These are phyloP conservation scores for Magnolia officinalis DNA, from an alignment of 164 flowering plant species.

Conservation along the genomic window DNA sequence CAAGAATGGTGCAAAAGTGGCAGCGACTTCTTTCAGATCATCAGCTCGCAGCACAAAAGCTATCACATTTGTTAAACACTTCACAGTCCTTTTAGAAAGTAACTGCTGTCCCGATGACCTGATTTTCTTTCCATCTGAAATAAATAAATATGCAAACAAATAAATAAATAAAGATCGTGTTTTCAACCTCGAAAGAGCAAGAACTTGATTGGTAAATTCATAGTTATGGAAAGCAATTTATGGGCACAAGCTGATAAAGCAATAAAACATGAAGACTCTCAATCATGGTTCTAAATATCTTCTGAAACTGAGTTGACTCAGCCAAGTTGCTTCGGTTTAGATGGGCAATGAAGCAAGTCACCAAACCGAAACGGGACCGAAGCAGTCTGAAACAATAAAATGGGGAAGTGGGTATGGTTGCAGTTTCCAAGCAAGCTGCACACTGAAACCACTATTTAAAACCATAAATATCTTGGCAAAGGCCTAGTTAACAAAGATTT, in stretches of 20 bases:
- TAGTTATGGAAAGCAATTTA: no score
- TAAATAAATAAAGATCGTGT: background rate
- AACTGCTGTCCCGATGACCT: slow-evolving; percentile 40
- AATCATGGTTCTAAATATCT: no score
- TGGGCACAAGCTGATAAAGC: background rate
- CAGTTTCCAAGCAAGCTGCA: no score
- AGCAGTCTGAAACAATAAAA: background rate
- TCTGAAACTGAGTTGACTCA: background rate
- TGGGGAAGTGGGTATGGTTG: background rate
- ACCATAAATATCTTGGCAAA: background rate
- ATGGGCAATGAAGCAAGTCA: background rate
- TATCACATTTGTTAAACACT: slow-evolving; percentile 72
- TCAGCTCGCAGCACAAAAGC: slow-evolving; percentile 69
- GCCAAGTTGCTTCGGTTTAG: background rate
- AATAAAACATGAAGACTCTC: background rate
- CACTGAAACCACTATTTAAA: no score
- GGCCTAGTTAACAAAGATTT: background rate
- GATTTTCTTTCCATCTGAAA: slow-evolving; percentile 40
- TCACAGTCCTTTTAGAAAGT: slow-evolving; percentile 55
- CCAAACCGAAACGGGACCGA: background rate
- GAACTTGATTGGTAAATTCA: background rate
- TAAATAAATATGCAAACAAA: background rate
- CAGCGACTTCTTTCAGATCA: slow-evolving; percentile 76
- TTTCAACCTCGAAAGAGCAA: background rate
- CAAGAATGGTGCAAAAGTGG: slow-evolving; percentile 54